A percentile compares a stretch with the other conserved stretches of the same genome.
These are phyloP conservation scores for Lactifluus volemus DNA, from an alignment of 768 basidiomycete genomes.

Conservation along the genomic window DNA sequence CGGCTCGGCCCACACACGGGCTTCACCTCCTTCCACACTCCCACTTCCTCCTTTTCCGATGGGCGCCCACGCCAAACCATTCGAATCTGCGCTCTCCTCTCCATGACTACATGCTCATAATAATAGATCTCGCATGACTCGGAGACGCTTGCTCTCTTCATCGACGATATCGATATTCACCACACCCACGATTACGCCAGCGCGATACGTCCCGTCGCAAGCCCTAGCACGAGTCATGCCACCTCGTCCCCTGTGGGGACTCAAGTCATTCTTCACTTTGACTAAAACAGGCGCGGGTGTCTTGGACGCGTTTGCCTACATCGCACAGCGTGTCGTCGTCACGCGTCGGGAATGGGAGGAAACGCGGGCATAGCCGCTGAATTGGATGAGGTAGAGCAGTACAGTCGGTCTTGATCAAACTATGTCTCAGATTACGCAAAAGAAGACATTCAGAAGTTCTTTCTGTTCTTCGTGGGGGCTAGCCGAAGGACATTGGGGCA, in stretches of 20 bases:
- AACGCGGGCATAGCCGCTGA: constrained; percentile 34
- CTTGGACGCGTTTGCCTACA: constrained; percentile 64
- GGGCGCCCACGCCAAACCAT: constrained; percentile 32
- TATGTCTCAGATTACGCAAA: not conserved
- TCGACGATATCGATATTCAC: constrained; percentile 19
- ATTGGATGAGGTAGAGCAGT: constrained; percentile 28
- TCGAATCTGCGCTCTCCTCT: constrained; percentile 25
- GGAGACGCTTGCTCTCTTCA: constrained; percentile 10
- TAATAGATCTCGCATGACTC: not conserved
- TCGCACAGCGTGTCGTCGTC: constrained; percentile 56
- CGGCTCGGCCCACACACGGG: constrained; percentile 49
- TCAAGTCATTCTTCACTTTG: constrained; percentile 64
- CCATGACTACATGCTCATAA: constrained; percentile 18
- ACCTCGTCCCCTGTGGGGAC: constrained; percentile 41
- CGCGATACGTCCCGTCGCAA: constrained; percentile 14
- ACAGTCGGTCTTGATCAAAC: constrained; percentile 11
- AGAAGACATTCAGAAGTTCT: not conserved
- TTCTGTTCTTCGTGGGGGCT: constrained; percentile 11
- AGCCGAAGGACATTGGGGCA: constrained; percentile 1
- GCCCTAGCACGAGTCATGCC: constrained; percentile 11
- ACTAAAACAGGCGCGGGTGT: constrained; percentile 75
- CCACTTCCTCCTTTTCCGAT: constrained; percentile 70
- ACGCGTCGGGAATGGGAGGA: constrained; percentile 62
- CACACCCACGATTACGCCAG: constrained; percentile 23
- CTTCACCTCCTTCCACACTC: constrained; percentile 64